A percentile compares a stretch with the other conserved stretches of the same genome.
These are phyloP conservation scores for Papiliotrema terrestris DNA, from an alignment of 1,284 basidiomycete species.

Conservation along the genomic window DNA sequence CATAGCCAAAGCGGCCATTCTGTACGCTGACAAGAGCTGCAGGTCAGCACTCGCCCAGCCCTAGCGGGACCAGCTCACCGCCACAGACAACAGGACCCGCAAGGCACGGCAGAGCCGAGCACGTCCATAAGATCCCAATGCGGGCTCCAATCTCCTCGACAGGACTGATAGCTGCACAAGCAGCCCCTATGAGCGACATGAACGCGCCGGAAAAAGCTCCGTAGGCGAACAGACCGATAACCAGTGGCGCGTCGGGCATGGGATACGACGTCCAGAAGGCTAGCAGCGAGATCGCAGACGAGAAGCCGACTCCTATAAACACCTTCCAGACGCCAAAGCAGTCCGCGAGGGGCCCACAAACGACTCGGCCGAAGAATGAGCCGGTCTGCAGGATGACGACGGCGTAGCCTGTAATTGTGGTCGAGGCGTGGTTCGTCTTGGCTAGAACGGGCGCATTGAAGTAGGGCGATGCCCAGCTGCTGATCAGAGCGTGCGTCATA, in stretches of 20 bases:
- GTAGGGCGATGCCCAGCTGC: slow-evolving; percentile 35
- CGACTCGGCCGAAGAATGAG: slow-evolving; percentile 37
- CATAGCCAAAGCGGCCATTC: slow-evolving; percentile 26
- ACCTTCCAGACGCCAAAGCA: slow-evolving; percentile 38
- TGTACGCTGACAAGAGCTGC: slow-evolving; percentile 24
- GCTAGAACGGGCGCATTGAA: slow-evolving; percentile 32
- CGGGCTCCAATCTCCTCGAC: slow-evolving; percentile 43
- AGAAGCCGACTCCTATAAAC: slow-evolving; percentile 24
- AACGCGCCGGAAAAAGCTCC: slow-evolving; percentile 38
- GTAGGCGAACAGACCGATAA: slow-evolving; percentile 39
- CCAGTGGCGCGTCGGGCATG: slow-evolving; percentile 26
- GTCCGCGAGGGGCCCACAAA: slow-evolving; percentile 36
- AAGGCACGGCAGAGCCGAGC: slow-evolving; percentile 29
- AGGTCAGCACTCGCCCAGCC: neutral
- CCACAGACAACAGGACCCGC: slow-evolving; percentile 40
- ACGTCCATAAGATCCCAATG: slow-evolving; percentile 41
- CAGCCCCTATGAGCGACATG: slow-evolving; percentile 39
- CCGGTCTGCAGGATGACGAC: slow-evolving; percentile 40
- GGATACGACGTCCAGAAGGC: slow-evolving; percentile 36
- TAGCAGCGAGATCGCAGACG: slow-evolving; percentile 27
- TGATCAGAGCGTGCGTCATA: too few relatives aligned
- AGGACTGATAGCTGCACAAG: slow-evolving; percentile 36
- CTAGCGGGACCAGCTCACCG: slow-evolving; percentile 17
- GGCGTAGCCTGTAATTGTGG: slow-evolving; percentile 28
- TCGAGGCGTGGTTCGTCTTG: slow-evolving; percentile 21